These are phyloP conservation scores for Angophora floribunda DNA, from an alignment of 345 rosid species.

Conservation along the genomic window DNA sequence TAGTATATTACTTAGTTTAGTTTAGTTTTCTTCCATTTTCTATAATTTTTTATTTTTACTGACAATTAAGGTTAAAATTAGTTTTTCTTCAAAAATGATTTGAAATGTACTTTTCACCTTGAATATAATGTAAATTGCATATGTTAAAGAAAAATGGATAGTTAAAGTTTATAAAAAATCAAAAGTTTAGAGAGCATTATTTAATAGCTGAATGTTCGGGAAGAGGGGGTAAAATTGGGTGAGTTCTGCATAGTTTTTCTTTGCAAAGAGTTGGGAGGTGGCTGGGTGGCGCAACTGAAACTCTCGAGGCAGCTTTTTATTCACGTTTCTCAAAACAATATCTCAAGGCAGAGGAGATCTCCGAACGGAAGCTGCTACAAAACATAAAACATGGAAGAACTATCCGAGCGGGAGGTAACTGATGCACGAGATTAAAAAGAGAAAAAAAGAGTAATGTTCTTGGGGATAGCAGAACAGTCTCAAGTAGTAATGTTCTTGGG, in stretches of 20 bases:
- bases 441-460: neutral
- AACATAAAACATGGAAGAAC: neutral
- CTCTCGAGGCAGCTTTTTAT: neutral
- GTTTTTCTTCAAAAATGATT: neutral
- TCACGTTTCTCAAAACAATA: too few relatives aligned
- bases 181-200: neutral
- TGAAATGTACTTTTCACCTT: neutral
- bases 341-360: neutral
- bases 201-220: neutral
- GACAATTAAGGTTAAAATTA: neutral
- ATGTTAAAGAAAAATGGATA: neutral
- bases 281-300: neutral
- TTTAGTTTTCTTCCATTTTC: neutral
- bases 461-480: too few relatives aligned
- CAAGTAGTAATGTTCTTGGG: too few relatives aligned
- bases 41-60: neutral
- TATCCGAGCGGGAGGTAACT: neutral
- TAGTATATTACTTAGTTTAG: neutral
- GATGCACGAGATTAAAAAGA: neutral
- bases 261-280: neutral
- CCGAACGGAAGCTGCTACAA: neutral
- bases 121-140: neutral
- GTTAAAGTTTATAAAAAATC: neutral
- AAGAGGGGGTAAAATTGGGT: neutral
- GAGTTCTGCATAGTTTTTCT: neutral